These are phyloP conservation scores for Salix suchowensis DNA, from an alignment of 345 rosid genomes.

Conservation along the genomic window DNA sequence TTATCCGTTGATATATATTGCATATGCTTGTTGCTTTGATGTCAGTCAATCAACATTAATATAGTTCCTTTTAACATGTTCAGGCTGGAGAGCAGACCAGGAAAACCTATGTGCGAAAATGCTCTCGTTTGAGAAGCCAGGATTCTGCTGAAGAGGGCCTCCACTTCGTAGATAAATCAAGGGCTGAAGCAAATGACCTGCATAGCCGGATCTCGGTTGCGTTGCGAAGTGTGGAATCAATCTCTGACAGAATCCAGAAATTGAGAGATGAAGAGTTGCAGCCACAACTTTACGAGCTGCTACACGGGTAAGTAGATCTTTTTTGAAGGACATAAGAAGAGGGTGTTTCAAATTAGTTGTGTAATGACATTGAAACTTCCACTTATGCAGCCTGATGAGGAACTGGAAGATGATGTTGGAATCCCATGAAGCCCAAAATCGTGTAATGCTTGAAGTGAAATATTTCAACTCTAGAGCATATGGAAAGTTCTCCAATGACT, in stretches of 20 bases:
- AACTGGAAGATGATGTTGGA: conserved; percentile 38
- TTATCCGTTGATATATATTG: neutral
- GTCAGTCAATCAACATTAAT: neutral
- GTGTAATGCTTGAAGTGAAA: conserved; percentile 34
- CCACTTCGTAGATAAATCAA: conserved; percentile 19
- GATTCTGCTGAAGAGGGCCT: conserved; percentile 8
- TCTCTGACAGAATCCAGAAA: conserved; percentile 36
- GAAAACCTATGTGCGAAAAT: conserved; percentile 31
- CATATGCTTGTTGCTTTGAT: neutral
- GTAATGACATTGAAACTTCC: neutral
- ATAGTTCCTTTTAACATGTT: conserved; percentile 4
- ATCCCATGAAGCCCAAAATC: conserved; percentile 38
- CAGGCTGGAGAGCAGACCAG: conserved; percentile 38
- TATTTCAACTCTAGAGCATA: conserved; percentile 19
- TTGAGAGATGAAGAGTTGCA: conserved; percentile 46
- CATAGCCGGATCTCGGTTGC: conserved; percentile 33
- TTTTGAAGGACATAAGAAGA: neutral
- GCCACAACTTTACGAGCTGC: conserved; percentile 40
- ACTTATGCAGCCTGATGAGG: conserved; percentile 32
- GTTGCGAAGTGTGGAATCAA: conserved; percentile 32
- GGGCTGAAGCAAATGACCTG: conserved; percentile 25
- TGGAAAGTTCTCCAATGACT: conserved; percentile 27
- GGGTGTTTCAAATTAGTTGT: neutral
- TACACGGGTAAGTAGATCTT: conserved; percentile 29
- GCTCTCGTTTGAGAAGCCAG: conserved; percentile 12